Base-by-base conservation (phyloP, 2,329 filamentous ascomycete genomes). In the Calonectria crousiana region DNA sequence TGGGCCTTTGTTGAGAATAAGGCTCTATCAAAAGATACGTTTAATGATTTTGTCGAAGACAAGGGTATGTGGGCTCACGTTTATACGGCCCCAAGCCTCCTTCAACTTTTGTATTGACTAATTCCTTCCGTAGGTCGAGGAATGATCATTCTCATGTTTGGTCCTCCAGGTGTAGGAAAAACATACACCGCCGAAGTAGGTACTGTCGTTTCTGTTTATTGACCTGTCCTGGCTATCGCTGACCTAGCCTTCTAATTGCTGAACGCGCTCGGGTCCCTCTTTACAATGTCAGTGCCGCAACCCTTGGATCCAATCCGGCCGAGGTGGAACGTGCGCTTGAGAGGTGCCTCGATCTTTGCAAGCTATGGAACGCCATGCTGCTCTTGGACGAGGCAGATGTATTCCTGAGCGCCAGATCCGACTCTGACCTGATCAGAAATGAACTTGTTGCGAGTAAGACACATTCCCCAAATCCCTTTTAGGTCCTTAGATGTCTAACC, bases 111-210 rank as follows among this genome's bases (percentile, higher is more conserved):
- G 30, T 28, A n/a, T 20, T 41, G 11, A 56, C 65, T 56, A n/a
- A 56, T 16, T 26, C 14, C 3, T 6, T 4, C 3, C 9, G 16
- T 26, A 72, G 69, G 62, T 8, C 36, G 20, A 1, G 81, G 81
- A 0, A 75, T 80, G n/a, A 79, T 82, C 2, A 77, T 83, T 6
- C 75, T 82, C 8, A 73, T 83, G 5, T 81, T 80, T 41, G 82
- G 80, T 8, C 80, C 76, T 2, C 80, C 80, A 1, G 80, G 81
- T 5, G 80, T 82, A 14, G 81, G 80, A 1, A 82, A 82, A 47
- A 82, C 80, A 0, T 76, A 76, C 2, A 81, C 80, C 3, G 80
- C 80, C 20, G 80, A 72, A 60, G 38, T 62, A 58, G 64, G 79
- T 79, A 51, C 13, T 28, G 10, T 51, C 30, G 30, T 34, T 1